Base-by-base conservation (phyloP, 179 eudicot genomes). In the Beta corolliflora region DNA sequence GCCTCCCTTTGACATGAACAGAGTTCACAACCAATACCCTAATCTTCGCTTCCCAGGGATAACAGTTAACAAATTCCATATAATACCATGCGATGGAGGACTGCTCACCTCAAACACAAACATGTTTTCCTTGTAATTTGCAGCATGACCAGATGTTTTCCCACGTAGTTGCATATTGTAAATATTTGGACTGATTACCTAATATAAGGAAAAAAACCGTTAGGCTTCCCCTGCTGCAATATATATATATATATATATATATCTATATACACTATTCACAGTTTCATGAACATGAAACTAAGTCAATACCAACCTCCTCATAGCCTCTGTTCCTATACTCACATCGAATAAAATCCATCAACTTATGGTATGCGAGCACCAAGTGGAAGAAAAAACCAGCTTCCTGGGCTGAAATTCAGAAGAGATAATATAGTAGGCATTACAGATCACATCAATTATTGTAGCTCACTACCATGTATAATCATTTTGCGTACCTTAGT, bases 131-230 rank as follows among this genome's bases (percentile, higher is more conserved):
- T 86, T 92, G 81, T 95, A 95, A 75, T 95, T 94, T 77, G 95
- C 98, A 68, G 99, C 97, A 86, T 95, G 99, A 41, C 99, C 99
- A 71, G 99, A 95, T 53, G 97, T 92, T 80, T n/a, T 94, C 94
- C 98, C 98, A 95, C n/a, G n/a, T 19, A 95, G 94, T 81, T 94
- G 91, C 99, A 95, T 95, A 77, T 95, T 95, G 85, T 86, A 95
- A 79, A 95, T 91, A 86, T 93, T 95, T 65, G 98, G 98, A 76
- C 90, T 88, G 78, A 91, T 83, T 83, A 95, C 99, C 99, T 93
- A 84, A 73, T 53, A 80, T 66, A 77, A 71, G 29, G n/a, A 25
- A 9, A 12, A 69, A 53, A 2, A 25, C 25, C 70, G 36, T 69
- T 45, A 81, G 77, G 67, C 71, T n/a, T n/a, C n/a, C n/a, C 75